Evolutionary conservation across 495 filamentous ascomycete species (phyloP), one percentile per base, ranked within the genome.

Genomic region (Aspergillus taichungensis): DNA sequence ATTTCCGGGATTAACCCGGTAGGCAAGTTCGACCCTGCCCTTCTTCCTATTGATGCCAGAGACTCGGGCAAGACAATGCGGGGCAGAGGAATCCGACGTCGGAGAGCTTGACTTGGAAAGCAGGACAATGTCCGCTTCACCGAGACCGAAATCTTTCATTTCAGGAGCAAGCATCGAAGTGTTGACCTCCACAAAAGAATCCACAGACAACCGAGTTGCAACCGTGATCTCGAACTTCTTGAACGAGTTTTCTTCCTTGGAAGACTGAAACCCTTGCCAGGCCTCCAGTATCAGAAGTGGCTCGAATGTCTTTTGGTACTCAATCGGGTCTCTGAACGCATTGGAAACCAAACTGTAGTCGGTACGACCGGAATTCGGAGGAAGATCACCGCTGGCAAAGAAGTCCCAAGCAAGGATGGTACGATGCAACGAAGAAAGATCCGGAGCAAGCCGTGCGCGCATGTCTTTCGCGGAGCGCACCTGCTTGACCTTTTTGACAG

Each of bases 331-430:
- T 31, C 68, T 64, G 65, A 94, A 98, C 0, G 77, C 74, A 53
- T 85, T 83, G 30, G 83, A 77, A 7, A 98, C 89, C 30, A 75
- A 64, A 37, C 68, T 78, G 55, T 90, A 95, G 31, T 81, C 77
- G 27, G 79, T 79, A 14, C 75, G 75, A 42, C 77, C 78, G 6
- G 76, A 71, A 32, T 71, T 75, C 2, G 92, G 88, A 8, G 92
- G 92, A 45, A 86, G 83, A 52, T 88, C 85, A 30, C 87, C 87
- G 29, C 75, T 69, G 50, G 94, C 85, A 57, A 94, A 96, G 54
- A 88, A 92, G 50, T 98, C 85, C 92, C 92, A 98, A 40, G 83
- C 73, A 7, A 98, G 79, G 27, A 98, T 86, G 8, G 80, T 78
- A 40, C 83, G 83, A 53, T 97, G 94, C 28, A 98, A 70, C 6